phyloP scores from a whole-genome alignment of 768 basidiomycete species.

The Boletus reticulatus region DNA sequence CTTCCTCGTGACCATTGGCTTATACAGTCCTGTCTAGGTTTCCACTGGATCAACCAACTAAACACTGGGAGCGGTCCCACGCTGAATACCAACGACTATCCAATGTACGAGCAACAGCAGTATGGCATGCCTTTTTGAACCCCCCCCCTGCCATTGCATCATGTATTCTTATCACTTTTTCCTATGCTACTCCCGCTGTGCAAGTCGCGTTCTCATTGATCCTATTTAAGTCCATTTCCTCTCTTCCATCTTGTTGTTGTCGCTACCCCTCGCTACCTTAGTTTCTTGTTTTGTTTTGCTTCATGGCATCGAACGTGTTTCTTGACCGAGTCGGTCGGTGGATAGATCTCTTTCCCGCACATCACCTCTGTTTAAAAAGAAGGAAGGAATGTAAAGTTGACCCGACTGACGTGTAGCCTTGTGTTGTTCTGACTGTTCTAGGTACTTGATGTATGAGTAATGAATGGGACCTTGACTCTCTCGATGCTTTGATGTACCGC shows the following conservation, averaged over 20 bases:
- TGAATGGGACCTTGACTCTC: too few relatives aligned
- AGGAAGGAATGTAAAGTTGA: too few relatives aligned
- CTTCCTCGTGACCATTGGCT: neutral
- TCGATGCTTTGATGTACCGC: too few relatives aligned
- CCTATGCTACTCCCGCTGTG: neutral
- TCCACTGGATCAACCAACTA: conserved; percentile 35
- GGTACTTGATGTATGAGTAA: too few relatives aligned
- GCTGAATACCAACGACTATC: conserved; percentile 27
- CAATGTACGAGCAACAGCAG: conserved; percentile 23
- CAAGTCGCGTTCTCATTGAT: neutral
- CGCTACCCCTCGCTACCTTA: neutral
- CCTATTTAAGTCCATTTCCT: neutral
- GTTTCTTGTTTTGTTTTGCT: neutral
- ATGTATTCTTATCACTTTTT: neutral
- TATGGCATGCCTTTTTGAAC: conserved; percentile 12
- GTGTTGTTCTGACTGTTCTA: too few relatives aligned
- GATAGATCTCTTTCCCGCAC: too few relatives aligned
- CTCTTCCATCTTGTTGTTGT: too few relatives aligned
- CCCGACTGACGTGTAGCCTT: too few relatives aligned
- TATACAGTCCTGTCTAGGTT: conserved; percentile 27
- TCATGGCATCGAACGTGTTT: neutral
- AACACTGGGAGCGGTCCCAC: conserved; percentile 12
- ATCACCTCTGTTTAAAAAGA: too few relatives aligned
- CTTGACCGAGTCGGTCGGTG: neutral
- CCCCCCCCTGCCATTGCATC: neutral